Percentiles rank a stretch among this genome's conserved stretches.
Conservation (phyloP, 2,329 filamentous ascomycete genomes). For the Microsporum canis region DNA sequence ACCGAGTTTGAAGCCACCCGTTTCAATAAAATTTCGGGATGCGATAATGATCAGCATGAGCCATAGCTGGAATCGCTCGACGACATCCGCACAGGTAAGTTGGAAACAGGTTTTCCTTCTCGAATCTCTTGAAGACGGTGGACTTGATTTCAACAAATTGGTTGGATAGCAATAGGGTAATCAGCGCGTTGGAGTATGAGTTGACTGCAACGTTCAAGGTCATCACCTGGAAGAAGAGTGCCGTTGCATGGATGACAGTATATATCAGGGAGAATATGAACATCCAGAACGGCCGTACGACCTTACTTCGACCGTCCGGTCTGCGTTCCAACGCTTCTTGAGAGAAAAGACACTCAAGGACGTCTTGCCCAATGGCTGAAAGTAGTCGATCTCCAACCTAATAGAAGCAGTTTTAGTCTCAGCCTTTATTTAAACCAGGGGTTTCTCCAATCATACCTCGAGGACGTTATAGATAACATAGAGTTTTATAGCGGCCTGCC, state of each 20-base stretch:
- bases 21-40: conserved; percentile 89
- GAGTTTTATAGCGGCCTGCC: conserved; percentile 91
- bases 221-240: conserved; percentile 94
- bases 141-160: conserved; percentile 99
- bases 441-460: conserved; percentile 43
- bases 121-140: conserved; percentile 96
- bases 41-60: conserved; percentile 95
- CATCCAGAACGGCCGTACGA: conserved; percentile 80
- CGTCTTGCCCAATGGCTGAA: conserved; percentile 85
- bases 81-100: conserved; percentile 88
- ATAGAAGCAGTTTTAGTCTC: background rate
- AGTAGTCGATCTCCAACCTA: conserved; percentile 75
- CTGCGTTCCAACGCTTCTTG: conserved; percentile 83
- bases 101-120: conserved; percentile 98
- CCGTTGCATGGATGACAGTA: conserved; percentile 75
- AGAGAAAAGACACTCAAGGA: conserved; percentile 90
- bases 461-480: conserved; percentile 99
- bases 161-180: conserved; percentile 87
- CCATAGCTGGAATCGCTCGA: conserved; percentile 95
- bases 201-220: conserved; percentile 97
- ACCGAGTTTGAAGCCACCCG: conserved; percentile 62
- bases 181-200: conserved; percentile 89
- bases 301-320: conserved; percentile 77
- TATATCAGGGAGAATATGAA: conserved; percentile 79
- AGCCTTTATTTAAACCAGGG: background rate